Evolutionary conservation across 345 rosid genomes (phyloP).

Genomic region (Anacardium occidentale): DNA sequence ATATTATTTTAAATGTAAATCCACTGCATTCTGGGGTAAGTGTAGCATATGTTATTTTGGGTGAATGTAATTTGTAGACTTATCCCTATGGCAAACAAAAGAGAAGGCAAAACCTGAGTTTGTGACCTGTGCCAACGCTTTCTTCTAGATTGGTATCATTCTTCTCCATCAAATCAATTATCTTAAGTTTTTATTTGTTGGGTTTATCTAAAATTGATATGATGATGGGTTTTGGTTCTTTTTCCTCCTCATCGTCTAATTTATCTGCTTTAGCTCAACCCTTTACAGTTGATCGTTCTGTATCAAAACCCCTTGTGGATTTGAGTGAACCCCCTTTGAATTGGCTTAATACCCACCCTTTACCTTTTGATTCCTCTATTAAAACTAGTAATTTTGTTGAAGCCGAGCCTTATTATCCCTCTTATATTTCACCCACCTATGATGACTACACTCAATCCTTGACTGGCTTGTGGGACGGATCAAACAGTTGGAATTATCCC

Average conservation of each 20-base stretch:
- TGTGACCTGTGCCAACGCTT: not conserved
- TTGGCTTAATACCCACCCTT: conserved; percentile 28
- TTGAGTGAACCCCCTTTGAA: conserved; percentile 34
- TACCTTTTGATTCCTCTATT: conserved; percentile 14
- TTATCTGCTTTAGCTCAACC: conserved; percentile 64
- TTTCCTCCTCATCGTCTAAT: conserved; percentile 42
- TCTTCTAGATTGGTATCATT: too few species aligned
- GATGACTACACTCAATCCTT: conserved; percentile 30
- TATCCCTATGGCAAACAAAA: not conserved
- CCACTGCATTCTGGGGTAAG: too few species aligned
- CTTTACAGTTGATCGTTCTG: conserved; percentile 46
- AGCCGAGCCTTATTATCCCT: conserved; percentile 38
- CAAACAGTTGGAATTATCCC: conserved; percentile 29
- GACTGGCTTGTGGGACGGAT: conserved; percentile 36
- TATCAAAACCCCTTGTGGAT: conserved; percentile 36
- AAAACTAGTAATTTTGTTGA: conserved; percentile 21
- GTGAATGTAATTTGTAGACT: not conserved
- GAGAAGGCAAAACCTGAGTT: not conserved
- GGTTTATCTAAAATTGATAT: not conserved
- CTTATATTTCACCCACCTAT: conserved; percentile 26
- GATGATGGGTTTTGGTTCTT: conserved; percentile 44
- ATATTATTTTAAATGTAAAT: too few species aligned
- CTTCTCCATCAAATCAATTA: too few species aligned
- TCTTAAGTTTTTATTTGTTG: not conserved
- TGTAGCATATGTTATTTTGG: too few species aligned